phyloP scores from a whole-genome alignment of 345 rosid genomes.

The Salix koriyanagi region DNA sequence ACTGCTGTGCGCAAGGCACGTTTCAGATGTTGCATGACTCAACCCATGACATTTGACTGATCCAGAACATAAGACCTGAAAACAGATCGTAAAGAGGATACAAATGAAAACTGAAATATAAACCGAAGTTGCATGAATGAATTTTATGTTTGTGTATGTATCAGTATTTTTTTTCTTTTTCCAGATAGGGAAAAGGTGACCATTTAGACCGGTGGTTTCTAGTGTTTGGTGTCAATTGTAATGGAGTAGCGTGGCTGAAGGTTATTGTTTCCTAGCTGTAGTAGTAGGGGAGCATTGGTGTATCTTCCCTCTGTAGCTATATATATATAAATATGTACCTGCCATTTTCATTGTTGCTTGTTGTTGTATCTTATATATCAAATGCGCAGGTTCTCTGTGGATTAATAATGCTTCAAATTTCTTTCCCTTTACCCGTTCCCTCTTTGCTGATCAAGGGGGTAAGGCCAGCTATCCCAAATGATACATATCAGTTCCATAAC shows the following conservation, averaged over 20 bases:
- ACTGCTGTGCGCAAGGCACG: conserved; percentile 31
- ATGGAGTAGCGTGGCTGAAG: background rate
- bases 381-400: conserved; percentile 1
- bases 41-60: conserved; percentile 29
- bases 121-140: background rate
- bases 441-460: background rate
- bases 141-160: background rate
- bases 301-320: conserved; percentile 13
- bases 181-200: background rate
- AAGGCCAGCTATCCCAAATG: too few relatives aligned
- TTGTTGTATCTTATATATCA: background rate
- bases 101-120: background rate
- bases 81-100: background rate
- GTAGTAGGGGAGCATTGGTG: background rate
- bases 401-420: background rate
- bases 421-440: background rate
- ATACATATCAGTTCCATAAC: background rate
- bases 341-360: background rate
- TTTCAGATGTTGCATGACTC: conserved; percentile 29
- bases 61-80: background rate
- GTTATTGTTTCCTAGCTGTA: background rate
- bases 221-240: background rate
- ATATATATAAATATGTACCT: background rate
- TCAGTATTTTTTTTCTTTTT: background rate
- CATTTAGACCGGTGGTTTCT: background rate